These are phyloP conservation scores for Tricholoma furcatifolium DNA, from an alignment of 768 basidiomycete species.

Conservation along the genomic window DNA sequence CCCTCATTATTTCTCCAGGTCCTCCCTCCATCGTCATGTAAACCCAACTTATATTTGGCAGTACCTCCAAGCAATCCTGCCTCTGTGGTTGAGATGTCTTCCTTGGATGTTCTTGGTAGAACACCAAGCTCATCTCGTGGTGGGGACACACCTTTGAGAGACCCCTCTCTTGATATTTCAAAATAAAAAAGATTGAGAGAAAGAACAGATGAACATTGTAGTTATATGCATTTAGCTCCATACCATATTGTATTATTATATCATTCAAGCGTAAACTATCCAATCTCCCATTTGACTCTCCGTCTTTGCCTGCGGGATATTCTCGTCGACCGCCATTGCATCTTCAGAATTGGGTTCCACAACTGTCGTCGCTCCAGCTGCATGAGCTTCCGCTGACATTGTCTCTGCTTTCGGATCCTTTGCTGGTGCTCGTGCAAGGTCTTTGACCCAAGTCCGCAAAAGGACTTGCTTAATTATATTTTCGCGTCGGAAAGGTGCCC, in stretches of 20 bases:
- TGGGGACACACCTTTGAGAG: constrained; percentile 47
- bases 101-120: constrained; percentile 34
- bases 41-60: constrained; percentile 21
- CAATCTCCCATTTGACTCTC: constrained; percentile 21
- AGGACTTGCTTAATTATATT: no score
- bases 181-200: constrained; percentile 8
- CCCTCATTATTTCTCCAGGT: constrained; percentile 34
- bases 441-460: constrained; percentile 8
- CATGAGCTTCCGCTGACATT: no score
- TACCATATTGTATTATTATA: neutral
- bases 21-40: constrained; percentile 40
- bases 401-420: no score
- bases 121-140: constrained; percentile 65
- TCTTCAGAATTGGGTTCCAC: no score
- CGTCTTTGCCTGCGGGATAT: neutral
- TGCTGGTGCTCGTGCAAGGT: neutral
- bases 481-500: no score
- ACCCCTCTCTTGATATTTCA: constrained; percentile 17
- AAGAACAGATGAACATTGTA: no score
- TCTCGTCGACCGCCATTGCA: neutral
- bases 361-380: no score
- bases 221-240: neutral
- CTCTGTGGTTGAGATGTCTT: constrained; percentile 17
- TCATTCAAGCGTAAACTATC: constrained; percentile 14
- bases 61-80: constrained; percentile 7